Percentiles rank a stretch among this genome's conserved stretches.
Conservation (phyloP, 371 early-diverging fungal genomes). For the Edhazardia aedis region DNA sequence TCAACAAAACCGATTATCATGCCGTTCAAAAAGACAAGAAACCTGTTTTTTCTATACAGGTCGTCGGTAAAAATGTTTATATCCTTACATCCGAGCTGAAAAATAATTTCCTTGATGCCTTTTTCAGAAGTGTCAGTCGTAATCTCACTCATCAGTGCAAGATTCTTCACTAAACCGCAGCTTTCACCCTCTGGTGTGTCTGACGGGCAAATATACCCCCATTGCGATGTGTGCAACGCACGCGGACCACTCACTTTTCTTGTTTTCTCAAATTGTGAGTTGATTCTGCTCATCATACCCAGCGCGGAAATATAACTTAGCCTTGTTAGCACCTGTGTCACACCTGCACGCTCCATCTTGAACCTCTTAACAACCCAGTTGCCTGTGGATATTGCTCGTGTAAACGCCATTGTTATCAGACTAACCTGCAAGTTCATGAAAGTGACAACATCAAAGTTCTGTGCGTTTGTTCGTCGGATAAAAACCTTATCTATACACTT, state of each 20-base stretch:
- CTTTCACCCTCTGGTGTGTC: conserved; percentile 99
- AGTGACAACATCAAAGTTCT: conserved; percentile 72
- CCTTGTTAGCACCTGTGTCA: conserved; percentile 84
- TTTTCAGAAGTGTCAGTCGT: conserved; percentile 72
- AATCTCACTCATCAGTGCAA: conserved; percentile 93
- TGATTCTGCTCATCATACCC: conserved; percentile 96
- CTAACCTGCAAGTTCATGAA: conserved; percentile 61
- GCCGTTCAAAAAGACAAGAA: conserved; percentile 72
- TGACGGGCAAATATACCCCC: conserved; percentile 91
- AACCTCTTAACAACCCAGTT: conserved; percentile 98
- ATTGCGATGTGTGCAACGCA: conserved; percentile 83
- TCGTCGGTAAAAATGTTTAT: conserved; percentile 47
- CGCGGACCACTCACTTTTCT: conserved; percentile 94
- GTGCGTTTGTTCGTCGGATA: conserved; percentile 68
- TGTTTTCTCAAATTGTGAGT: conserved; percentile 96
- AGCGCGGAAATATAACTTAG: conserved; percentile 81
- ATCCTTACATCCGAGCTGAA: conserved; percentile 52
- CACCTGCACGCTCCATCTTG: conserved; percentile 97
- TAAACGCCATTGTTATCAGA: conserved; percentile 74
- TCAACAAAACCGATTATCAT: conserved; percentile 63
- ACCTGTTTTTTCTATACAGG: conserved; percentile 18
- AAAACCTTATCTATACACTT: conserved; percentile 62
- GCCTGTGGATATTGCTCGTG: conserved; percentile 85
- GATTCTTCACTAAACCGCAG: conserved; percentile 94
- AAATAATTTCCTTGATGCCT: conserved; percentile 52